phyloP scores from a whole-genome alignment of 2,329 filamentous ascomycete genomes.

The Colletotrichum paranaense region DNA sequence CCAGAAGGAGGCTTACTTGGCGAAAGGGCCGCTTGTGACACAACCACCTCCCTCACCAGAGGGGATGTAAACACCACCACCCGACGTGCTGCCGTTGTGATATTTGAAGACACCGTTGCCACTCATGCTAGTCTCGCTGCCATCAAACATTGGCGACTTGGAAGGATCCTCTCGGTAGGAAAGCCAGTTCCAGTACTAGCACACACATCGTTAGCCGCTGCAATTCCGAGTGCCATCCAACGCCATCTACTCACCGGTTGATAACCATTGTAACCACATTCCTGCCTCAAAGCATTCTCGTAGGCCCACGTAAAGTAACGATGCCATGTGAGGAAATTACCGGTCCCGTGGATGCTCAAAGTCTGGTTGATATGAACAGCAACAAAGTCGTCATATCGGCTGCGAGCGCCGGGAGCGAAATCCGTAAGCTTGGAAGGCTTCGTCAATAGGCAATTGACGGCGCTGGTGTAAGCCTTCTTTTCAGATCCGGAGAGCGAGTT shows the following conservation, averaged over 20 bases:
- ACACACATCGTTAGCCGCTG: not conserved
- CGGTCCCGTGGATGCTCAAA: constrained; percentile 22
- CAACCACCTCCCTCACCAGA: constrained; percentile 54
- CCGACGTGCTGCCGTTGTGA: constrained; percentile 41
- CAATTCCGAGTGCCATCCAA: not conserved
- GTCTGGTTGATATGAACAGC: constrained; percentile 33
- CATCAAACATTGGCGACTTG: constrained; percentile 52
- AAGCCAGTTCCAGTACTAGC: constrained; percentile 50
- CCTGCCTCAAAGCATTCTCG: constrained; percentile 31
- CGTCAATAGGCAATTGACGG: constrained; percentile 32
- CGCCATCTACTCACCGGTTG: constrained; percentile 20
- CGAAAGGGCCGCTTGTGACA: constrained; percentile 61
- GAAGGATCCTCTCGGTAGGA: constrained; percentile 37
- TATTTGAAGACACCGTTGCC: constrained; percentile 49
- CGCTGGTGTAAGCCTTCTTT: constrained; percentile 32
- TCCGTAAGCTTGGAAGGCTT: constrained; percentile 12
- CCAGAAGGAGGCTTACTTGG: constrained; percentile 47
- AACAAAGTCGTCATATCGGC: constrained; percentile 35
- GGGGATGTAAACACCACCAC: constrained; percentile 44
- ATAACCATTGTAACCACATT: constrained; percentile 36
- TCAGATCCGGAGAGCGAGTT: constrained; percentile 38
- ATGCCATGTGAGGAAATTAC: constrained; percentile 36
- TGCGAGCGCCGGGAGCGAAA: constrained; percentile 35
- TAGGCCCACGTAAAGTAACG: constrained; percentile 28
- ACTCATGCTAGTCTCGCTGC: constrained; percentile 49